These are phyloP conservation scores for Ambrosiella xylebori DNA, from an alignment of 2,329 filamentous ascomycete genomes.

Conservation along the genomic window DNA sequence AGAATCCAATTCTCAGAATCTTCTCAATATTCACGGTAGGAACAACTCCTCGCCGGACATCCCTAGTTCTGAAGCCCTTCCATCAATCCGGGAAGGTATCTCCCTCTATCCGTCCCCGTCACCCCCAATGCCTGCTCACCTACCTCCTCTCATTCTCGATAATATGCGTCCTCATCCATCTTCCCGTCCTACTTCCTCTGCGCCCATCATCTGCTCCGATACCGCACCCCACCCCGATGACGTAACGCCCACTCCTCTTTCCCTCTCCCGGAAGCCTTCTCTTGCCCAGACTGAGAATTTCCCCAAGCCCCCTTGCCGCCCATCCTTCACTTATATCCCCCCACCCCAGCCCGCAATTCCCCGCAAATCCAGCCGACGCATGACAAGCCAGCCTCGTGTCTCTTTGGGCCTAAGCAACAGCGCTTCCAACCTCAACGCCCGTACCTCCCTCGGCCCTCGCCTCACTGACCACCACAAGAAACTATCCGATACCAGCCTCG, in stretches of 20 bases:
- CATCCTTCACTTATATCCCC: conserved; percentile 1
- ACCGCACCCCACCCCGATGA: conserved; percentile 4
- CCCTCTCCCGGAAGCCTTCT: conserved; percentile 7
- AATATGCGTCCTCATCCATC: neutral
- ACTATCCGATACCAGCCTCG: neutral
- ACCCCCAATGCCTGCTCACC: neutral
- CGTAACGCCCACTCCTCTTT: conserved; percentile 1
- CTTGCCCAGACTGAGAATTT: conserved; percentile 3
- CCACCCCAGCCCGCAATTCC: conserved; percentile 4
- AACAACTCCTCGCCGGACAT: conserved; percentile 10
- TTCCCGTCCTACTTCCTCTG: neutral
- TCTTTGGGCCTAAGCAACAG: conserved; percentile 2
- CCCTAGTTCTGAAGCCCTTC: conserved; percentile 12
- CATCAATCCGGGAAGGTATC: conserved; percentile 5
- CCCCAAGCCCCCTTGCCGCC: neutral
- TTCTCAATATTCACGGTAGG: conserved; percentile 3
- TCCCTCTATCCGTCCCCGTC: conserved; percentile 8
- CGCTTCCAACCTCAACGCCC: conserved; percentile 4
- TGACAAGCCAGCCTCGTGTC: neutral
- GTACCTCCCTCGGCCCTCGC: neutral
- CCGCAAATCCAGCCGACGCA: conserved; percentile 2
- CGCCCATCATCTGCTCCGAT: conserved; percentile 5
- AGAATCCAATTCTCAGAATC: conserved; percentile 4
- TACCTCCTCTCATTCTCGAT: conserved; percentile 4
- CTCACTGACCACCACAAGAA: conserved; percentile 4